Base-by-base conservation (phyloP, 768 basidiomycete genomes). In the Macrocybe gigantea region DNA sequence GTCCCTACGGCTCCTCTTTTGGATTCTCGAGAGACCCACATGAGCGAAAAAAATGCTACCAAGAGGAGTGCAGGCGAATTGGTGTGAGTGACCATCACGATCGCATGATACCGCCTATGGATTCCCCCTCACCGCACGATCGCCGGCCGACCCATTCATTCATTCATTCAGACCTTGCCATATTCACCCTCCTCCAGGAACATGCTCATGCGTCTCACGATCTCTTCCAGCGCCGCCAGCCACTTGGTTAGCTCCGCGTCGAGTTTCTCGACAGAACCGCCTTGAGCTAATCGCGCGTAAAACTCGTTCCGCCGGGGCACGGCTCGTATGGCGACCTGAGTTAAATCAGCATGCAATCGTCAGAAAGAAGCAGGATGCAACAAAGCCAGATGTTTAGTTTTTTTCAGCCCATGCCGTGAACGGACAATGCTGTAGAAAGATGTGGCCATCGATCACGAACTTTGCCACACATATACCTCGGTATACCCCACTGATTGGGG, bases 231-330 rank as follows among this genome's bases (percentile, higher is more conserved):
- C 0, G 75, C 83, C 0, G 48, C 64, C 0, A 88, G 69, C 87
- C 87, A 89, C 46, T 70, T 72, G 29, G 63, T 57, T 12, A 89
- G 66, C 51, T 79, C 81, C 0, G 49, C 58, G 48, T 77, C 72
- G 32, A 89, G 72, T 47, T 76, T 74, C 47, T 80, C 78, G 7
- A 66, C 38, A 4, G 80, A 72, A 1, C 72, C 78, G 1, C 82
- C 80, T 45, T 85, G 73, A 1, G 79, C 71, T n/a, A 89, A 72
- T 14, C 77, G 73, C 4, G 64, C 60, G 52, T 81, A 85, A 59
- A 89, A 89, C 38, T 80, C 78, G 22, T 63, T 61, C 1, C 86
- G 80, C 11, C 72, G 66, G 0, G 86, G 82, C 31, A 78, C 83
- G 33, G 74, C 77, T 44, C 77, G 77, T 41, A 83, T 75, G 3